phyloP scores from a whole-genome alignment of 805 yeast genomes.

The Candida silvicultrix region DNA sequence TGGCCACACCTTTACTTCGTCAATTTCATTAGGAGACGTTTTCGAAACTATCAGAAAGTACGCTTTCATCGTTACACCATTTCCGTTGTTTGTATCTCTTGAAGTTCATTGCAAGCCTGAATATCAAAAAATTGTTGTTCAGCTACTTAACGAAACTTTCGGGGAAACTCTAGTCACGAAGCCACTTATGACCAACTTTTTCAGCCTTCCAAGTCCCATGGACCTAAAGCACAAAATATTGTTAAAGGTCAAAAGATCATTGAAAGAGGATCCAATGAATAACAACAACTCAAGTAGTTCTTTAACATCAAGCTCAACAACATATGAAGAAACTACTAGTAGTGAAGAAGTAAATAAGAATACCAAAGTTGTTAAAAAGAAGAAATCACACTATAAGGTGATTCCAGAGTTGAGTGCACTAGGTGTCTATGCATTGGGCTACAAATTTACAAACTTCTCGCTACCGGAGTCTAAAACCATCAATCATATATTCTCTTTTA shows the following conservation, averaged over 20 bases:
- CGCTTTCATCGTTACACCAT: slow-evolving; percentile 83
- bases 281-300: slow-evolving; percentile 11
- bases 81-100: slow-evolving; percentile 78
- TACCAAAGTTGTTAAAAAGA: slow-evolving; percentile 7
- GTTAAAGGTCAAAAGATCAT: slow-evolving; percentile 68
- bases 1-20: slow-evolving; percentile 76
- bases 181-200: slow-evolving; percentile 20
- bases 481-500: slow-evolving; percentile 83
- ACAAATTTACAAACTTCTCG: slow-evolving; percentile 75
- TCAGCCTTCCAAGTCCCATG: slow-evolving; percentile 64
- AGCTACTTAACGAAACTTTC: slow-evolving; percentile 46
- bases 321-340: slow-evolving; percentile 31
- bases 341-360: slow-evolving; percentile 28
- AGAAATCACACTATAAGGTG: slow-evolving; percentile 19
- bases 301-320: slow-evolving; percentile 22
- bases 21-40: slow-evolving; percentile 65
- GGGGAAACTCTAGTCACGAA: slow-evolving; percentile 43
- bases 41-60: slow-evolving; percentile 69
- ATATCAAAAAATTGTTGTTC: slow-evolving; percentile 58
- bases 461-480: slow-evolving; percentile 76
- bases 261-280: slow-evolving; percentile 16
- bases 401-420: slow-evolving; percentile 44
- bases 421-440: slow-evolving; percentile 61
- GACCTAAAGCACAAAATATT: slow-evolving; percentile 66
- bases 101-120: slow-evolving; percentile 73